A percentile compares a stretch with the other conserved stretches of the same genome.
Evolutionary conservation across 805 yeast species (phyloP).

Genomic region (Ogataea nitratoaversa): DNA sequence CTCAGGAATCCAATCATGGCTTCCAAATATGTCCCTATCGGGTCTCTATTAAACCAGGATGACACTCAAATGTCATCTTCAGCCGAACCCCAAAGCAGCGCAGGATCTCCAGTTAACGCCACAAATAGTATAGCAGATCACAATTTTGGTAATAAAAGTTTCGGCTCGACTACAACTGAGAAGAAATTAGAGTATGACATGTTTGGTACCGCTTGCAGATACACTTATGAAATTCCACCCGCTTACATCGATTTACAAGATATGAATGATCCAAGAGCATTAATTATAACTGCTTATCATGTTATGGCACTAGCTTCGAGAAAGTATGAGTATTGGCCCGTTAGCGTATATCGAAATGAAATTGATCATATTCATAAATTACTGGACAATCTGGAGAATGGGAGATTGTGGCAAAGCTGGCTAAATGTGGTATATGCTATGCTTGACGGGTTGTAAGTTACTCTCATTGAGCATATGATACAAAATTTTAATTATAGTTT

Average conservation of each 20-base stretch:
- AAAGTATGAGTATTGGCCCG: constrained; percentile 17
- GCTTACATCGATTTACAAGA: constrained; percentile 14
- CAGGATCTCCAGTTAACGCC: too few species aligned
- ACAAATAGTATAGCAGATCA: background rate
- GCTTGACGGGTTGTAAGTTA: constrained; percentile 8
- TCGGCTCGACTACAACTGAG: background rate
- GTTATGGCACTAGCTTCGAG: constrained; percentile 14
- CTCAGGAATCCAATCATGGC: constrained; percentile 1
- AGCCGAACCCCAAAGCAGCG: background rate
- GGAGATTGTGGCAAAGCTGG: constrained; percentile 17
- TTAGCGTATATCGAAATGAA: constrained; percentile 11
- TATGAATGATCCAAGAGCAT: constrained; percentile 19
- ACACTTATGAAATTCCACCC: constrained; percentile 19
- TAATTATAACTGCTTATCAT: constrained; percentile 18
- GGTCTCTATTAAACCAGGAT: constrained; percentile 9
- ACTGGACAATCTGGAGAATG: constrained; percentile 11
- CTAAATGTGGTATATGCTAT: constrained; percentile 13
- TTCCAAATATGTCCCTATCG: constrained; percentile 16
- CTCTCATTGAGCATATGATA: too few species aligned
- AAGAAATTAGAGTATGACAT: constrained; percentile 18
- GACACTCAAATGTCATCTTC: background rate
- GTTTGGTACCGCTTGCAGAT: constrained; percentile 21
- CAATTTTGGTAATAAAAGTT: background rate
- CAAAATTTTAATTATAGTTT: too few species aligned
- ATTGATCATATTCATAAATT: constrained; percentile 8